phyloP scores from a whole-genome alignment of 2,329 filamentous ascomycete species.

The Trichoderma sp. region DNA sequence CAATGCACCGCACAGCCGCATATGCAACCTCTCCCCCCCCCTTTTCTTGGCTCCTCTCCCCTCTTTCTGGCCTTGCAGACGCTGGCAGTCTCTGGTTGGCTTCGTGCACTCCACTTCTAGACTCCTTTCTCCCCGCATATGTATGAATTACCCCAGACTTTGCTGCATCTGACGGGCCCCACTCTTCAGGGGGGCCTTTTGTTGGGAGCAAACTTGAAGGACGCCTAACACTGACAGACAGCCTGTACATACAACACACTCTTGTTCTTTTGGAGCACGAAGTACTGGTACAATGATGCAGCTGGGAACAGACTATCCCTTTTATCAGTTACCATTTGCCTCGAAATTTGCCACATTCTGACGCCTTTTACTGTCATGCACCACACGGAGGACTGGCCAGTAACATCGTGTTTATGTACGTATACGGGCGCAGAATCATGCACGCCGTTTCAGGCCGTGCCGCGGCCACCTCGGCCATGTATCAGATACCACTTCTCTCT shows the following conservation, averaged over 20 bases:
- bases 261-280: neutral
- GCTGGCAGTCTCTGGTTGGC: conserved; percentile 20
- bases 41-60: neutral
- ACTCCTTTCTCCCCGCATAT: conserved; percentile 15
- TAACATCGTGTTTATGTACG: neutral
- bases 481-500: conserved; percentile 1
- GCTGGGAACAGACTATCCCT: neutral
- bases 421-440: neutral
- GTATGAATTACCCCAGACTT: conserved; percentile 24
- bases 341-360: neutral
- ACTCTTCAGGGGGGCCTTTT: conserved; percentile 23
- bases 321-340: neutral
- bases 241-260: neutral
- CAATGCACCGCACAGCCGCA: conserved; percentile 22
- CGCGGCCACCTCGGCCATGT: neutral
- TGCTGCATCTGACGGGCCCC: conserved; percentile 24
- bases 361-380: neutral
- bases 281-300: neutral
- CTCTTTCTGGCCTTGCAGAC: neutral
- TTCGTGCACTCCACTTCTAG: neutral
- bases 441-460: neutral
- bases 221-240: neutral
- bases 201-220: conserved; percentile 18
- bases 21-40: conserved; percentile 22
- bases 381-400: neutral